Evolutionary conservation across 768 basidiomycete species (phyloP).

Genomic region (Gloeostereum incarnatum): DNA sequence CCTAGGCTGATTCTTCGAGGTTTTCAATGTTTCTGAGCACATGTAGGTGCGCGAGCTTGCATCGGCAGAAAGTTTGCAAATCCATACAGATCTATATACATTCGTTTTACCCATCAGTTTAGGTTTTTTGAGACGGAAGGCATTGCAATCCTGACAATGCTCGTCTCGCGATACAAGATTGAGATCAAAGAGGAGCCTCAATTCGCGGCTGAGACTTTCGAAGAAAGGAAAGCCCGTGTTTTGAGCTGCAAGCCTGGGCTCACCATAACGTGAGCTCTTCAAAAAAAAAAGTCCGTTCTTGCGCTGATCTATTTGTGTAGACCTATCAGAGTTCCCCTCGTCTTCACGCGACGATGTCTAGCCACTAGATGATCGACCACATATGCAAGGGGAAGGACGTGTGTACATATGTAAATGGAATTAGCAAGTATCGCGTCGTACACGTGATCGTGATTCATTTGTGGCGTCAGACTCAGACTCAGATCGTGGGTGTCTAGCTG

Average conservation of each 20-base stretch:
- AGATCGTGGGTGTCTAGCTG: no score
- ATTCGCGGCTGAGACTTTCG: slow-evolving; percentile 36
- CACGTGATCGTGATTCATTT: no score
- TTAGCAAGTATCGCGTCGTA: no score
- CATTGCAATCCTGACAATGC: slow-evolving; percentile 38
- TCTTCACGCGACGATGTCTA: slow-evolving; percentile 24
- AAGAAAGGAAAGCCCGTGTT: slow-evolving; percentile 32
- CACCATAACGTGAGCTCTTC: slow-evolving; percentile 33
- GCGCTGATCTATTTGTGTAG: slow-evolving; percentile 8
- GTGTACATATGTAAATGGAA: no score
- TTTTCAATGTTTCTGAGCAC: neutral
- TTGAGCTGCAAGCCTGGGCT: slow-evolving; percentile 23
- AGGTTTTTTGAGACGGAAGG: slow-evolving; percentile 47
- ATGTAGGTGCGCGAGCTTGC: slow-evolving; percentile 31
- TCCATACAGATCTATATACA: neutral
- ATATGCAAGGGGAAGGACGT: no score
- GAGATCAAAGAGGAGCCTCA: slow-evolving; percentile 40
- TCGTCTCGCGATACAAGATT: slow-evolving; percentile 36
- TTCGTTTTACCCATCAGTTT: neutral
- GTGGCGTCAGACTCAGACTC: no score
- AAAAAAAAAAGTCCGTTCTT: neutral
- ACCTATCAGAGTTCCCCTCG: slow-evolving; percentile 21
- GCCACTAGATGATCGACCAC: no score
- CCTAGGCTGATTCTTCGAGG: neutral
- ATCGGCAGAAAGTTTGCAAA: slow-evolving; percentile 32